These are phyloP conservation scores for Eucalyptus fibrosa DNA, from an alignment of 345 rosid genomes.

Conservation along the genomic window DNA sequence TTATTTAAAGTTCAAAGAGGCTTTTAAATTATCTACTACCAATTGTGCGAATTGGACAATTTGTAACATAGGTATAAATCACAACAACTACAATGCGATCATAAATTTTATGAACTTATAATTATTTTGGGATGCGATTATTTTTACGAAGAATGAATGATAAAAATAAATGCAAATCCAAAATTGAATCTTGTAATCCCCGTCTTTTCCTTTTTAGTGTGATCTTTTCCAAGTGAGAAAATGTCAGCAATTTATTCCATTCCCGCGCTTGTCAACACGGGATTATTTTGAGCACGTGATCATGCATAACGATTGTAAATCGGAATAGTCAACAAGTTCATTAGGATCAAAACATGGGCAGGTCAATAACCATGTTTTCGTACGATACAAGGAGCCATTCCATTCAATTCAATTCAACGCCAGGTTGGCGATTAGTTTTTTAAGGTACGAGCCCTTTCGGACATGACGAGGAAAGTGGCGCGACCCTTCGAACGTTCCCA, in stretches of 20 bases:
- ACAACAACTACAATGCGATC: rapidly evolving
- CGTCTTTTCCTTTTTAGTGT: rapidly evolving
- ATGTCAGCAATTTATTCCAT: not conserved
- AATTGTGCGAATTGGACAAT: not conserved
- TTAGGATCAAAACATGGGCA: not conserved
- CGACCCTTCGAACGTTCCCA: not conserved
- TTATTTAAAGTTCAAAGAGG: not conserved
- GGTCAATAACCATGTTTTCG: not conserved
- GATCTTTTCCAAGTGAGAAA: not conserved
- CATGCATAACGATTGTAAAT: not conserved
- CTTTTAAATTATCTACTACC: not conserved
- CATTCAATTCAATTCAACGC: not conserved
- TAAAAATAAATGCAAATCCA: too few relatives aligned
- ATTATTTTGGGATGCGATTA: not conserved
- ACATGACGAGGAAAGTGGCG: not conserved
- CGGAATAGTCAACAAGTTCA: not conserved
- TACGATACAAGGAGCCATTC: not conserved
- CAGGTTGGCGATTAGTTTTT: not conserved
- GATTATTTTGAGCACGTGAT: not conserved
- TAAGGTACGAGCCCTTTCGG: not conserved
- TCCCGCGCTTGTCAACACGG: not conserved
- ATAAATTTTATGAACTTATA: not conserved
- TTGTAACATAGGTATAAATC: rapidly evolving
- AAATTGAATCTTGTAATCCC: too few relatives aligned
- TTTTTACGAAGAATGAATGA: not conserved